Evolutionary conservation across 2,329 filamentous ascomycete genomes (phyloP).

Genomic region (Monilinia polystroma): DNA sequence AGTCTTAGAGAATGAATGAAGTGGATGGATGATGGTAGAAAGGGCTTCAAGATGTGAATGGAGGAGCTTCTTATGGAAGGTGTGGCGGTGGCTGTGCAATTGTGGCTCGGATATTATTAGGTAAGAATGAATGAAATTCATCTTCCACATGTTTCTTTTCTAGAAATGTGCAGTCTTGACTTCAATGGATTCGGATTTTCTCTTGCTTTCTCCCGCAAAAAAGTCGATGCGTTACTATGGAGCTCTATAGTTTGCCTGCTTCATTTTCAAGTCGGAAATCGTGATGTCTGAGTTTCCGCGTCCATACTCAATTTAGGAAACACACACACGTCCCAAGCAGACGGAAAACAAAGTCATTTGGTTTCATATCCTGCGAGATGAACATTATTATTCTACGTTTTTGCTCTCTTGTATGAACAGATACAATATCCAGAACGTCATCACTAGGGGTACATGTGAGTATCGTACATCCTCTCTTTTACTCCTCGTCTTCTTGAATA

Average conservation of each 20-base stretch:
- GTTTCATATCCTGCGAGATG: not conserved
- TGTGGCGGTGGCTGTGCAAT: conserved; percentile 13
- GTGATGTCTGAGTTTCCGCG: not conserved
- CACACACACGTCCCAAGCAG: not conserved
- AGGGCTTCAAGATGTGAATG: not conserved
- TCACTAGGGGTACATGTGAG: not conserved
- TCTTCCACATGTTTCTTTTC: conserved; percentile 2
- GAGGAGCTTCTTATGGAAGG: conserved; percentile 2
- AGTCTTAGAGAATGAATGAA: not conserved
- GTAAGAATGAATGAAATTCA: not conserved
- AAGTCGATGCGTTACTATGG: not conserved
- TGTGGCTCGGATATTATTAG: conserved; percentile 2
- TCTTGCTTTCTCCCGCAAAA: not conserved
- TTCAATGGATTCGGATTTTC: not conserved
- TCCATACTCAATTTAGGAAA: not conserved
- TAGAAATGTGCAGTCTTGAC: not conserved
- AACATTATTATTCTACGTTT: not conserved
- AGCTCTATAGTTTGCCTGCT: not conserved
- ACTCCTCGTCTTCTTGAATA: not conserved
- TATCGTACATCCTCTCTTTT: not conserved
- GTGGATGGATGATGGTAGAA: not conserved
- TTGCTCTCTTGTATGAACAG: not conserved
- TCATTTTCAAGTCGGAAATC: not conserved
- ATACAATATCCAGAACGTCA: not conserved
- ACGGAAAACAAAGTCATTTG: not conserved